Percentiles rank a stretch among this genome's conserved stretches.
phyloP scores from a whole-genome alignment of 169 alveolate species.

The Cryptosporidium ryanae region DNA sequence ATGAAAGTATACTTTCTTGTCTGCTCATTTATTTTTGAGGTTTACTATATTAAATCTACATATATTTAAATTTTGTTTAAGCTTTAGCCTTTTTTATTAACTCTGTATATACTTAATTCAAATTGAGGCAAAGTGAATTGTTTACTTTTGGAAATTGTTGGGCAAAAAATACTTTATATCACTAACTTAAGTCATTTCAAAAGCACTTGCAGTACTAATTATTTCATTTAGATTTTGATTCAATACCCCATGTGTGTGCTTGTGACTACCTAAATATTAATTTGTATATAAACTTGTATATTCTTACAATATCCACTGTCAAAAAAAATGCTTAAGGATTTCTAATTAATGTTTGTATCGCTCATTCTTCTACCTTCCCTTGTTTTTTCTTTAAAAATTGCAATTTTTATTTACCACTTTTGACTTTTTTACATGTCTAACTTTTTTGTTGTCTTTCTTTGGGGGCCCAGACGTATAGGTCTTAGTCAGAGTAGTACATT shows the following conservation, averaged over 20 bases:
- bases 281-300: too few relatives aligned
- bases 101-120: too few relatives aligned
- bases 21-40: not conserved
- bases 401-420: slow-evolving; percentile 42
- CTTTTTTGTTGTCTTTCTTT: slow-evolving; percentile 63
- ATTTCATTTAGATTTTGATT: too few relatives aligned
- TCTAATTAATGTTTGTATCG: not conserved
- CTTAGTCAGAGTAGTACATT: not conserved
- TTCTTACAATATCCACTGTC: not conserved
- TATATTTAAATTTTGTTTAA: not conserved
- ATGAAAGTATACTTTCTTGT: slow-evolving; percentile 1
- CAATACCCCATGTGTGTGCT: too few relatives aligned
- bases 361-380: not conserved
- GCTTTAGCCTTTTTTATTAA: not conserved
- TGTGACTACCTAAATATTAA: too few relatives aligned
- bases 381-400: not conserved
- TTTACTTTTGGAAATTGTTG: too few relatives aligned
- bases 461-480: slow-evolving; percentile 50
- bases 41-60: not conserved
- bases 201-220: too few relatives aligned
- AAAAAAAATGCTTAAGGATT: not conserved
- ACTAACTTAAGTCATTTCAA: too few relatives aligned
- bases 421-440: slow-evolving; percentile 64
- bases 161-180: too few relatives aligned
- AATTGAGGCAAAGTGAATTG: too few relatives aligned